Conservation (phyloP, 1,284 basidiomycete species). For the Leccinum pachyderme region DNA sequence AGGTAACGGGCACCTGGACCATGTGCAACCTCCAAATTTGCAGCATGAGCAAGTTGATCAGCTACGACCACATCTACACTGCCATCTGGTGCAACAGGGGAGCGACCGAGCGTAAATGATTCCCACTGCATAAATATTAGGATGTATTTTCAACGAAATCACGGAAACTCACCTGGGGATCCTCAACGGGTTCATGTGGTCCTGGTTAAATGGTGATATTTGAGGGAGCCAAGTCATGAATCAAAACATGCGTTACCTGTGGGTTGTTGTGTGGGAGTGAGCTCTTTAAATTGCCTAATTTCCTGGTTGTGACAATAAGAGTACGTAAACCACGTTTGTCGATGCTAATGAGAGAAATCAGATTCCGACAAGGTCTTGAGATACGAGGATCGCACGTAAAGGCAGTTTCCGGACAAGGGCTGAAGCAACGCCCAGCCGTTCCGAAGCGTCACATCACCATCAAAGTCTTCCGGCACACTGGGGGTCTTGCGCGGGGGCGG, state of each 20-base stretch:
- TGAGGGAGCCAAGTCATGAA: constrained; percentile 20
- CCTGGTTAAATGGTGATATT: constrained; percentile 40
- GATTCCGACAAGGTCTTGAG: constrained; percentile 16
- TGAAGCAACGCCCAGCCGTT: constrained; percentile 79
- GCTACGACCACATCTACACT: constrained; percentile 67
- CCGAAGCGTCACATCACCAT: constrained; percentile 59
- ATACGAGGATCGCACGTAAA: constrained; percentile 62
- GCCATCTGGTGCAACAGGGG: constrained; percentile 56
- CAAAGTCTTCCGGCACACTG: constrained; percentile 46
- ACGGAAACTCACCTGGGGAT: constrained; percentile 57
- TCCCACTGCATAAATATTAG: constrained; percentile 57
- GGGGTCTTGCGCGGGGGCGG: constrained; percentile 58
- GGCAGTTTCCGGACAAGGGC: constrained; percentile 70
- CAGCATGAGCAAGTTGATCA: constrained; percentile 58
- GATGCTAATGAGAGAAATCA: constrained; percentile 49
- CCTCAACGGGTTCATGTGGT: constrained; percentile 75
- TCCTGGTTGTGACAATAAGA: constrained; percentile 90
- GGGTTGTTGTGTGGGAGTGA: constrained; percentile 54
- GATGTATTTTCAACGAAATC: constrained; percentile 14
- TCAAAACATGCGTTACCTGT: constrained; percentile 46
- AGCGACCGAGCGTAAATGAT: constrained; percentile 75
- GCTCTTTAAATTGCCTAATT: constrained; percentile 87
- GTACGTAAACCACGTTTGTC: constrained; percentile 94
- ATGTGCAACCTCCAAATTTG: constrained; percentile 72
- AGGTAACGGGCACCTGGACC: constrained; percentile 85